phyloP scores from a whole-genome alignment of 169 alveolate species.

The Plasmodium fragile region DNA sequence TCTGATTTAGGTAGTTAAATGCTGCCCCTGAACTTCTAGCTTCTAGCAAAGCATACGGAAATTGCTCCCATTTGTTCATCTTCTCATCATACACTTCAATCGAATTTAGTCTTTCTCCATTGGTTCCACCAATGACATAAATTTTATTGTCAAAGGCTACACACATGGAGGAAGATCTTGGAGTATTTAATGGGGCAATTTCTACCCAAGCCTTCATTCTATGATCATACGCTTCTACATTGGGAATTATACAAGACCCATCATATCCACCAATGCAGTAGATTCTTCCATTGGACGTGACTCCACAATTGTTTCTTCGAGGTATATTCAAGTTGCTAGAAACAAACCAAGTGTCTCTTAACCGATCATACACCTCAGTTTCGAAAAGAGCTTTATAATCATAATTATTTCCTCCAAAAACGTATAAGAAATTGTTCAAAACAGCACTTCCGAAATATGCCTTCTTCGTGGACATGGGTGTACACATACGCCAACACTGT shows the following conservation, averaged over 20 bases:
- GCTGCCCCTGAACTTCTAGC: conserved; percentile 92
- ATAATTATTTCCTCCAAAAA: conserved; percentile 93
- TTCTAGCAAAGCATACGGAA: conserved; percentile 86
- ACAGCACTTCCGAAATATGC: conserved; percentile 88
- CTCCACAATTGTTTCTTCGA: conserved; percentile 88
- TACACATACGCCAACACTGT: conserved; percentile 91
- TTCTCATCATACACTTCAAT: conserved; percentile 91
- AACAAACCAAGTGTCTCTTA: conserved; percentile 89
- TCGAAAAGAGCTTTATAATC: conserved; percentile 94
- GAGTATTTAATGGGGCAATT: conserved; percentile 88
- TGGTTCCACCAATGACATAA: conserved; percentile 90
- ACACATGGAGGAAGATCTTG: conserved; percentile 91
- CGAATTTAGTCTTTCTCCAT: conserved; percentile 89
- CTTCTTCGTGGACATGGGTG: conserved; percentile 90
- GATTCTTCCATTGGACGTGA: conserved; percentile 77
- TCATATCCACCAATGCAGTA: conserved; percentile 91
- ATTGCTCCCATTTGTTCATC: conserved; percentile 89
- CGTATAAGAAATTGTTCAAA: conserved; percentile 86
- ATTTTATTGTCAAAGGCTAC: conserved; percentile 84
- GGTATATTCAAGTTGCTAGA: conserved; percentile 87
- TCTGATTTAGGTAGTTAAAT: conserved; percentile 80
- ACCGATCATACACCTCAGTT: conserved; percentile 91
- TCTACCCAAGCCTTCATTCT: conserved; percentile 91
- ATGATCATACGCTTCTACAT: conserved; percentile 90
- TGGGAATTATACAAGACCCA: conserved; percentile 84